phyloP scores from a whole-genome alignment of 2,329 filamentous ascomycete species.

The Raffaelea albimanens region DNA sequence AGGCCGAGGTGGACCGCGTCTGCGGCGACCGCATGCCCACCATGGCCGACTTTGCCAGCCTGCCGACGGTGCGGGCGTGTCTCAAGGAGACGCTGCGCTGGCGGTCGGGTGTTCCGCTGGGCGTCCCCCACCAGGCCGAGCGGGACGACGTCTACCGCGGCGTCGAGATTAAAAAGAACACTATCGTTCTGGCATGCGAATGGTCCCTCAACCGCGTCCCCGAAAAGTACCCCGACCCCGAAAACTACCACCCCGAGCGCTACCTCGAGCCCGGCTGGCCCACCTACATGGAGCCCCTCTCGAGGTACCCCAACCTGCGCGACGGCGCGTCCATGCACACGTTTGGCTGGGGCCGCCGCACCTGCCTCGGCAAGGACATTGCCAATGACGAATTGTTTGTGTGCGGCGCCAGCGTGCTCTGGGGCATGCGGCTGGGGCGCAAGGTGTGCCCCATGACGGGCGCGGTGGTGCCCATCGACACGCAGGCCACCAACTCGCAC shows the following conservation, averaged over 20 bases:
- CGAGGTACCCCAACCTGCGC: constrained; percentile 52
- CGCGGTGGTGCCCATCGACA: constrained; percentile 32
- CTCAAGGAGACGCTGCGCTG: constrained; percentile 51
- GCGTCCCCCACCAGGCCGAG: constrained; percentile 40
- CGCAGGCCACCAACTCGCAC: constrained; percentile 40
- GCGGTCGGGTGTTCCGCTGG: constrained; percentile 45
- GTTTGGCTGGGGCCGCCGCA: constrained; percentile 55
- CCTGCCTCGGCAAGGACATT: constrained; percentile 53
- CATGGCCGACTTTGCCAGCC: constrained; percentile 35
- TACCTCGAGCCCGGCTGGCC: constrained; percentile 55
- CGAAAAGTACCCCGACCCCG: constrained; percentile 52
- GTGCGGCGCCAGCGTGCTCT: constrained; percentile 35
- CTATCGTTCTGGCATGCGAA: constrained; percentile 39
- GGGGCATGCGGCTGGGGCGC: constrained; percentile 35
- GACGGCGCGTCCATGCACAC: constrained; percentile 49
- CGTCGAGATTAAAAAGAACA: constrained; percentile 37
- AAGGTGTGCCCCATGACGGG: constrained; percentile 33
- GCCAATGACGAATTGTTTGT: constrained; percentile 51
- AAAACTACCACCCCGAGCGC: constrained; percentile 51
- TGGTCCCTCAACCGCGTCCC: constrained; percentile 50
- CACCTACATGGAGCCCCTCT: constrained; percentile 56
- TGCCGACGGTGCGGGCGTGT: constrained; percentile 45
- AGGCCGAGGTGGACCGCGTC: constrained; percentile 48
- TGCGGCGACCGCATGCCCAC: constrained; percentile 44
- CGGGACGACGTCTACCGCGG: constrained; percentile 35